phyloP scores from a whole-genome alignment of 768 basidiomycete species.

The Lactarius akahatsu region DNA sequence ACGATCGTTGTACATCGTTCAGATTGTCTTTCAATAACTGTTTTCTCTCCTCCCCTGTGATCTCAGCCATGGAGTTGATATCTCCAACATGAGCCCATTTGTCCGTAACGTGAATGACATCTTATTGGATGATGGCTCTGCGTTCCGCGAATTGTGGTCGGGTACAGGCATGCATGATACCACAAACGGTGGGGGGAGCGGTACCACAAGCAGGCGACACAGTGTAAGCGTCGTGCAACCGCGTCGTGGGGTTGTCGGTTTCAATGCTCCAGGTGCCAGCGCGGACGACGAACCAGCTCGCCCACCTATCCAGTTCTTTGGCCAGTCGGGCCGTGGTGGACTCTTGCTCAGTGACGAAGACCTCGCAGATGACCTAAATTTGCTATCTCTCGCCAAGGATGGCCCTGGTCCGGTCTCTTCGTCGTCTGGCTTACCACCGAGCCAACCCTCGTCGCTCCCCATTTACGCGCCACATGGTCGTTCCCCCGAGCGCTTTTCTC shows the following conservation, averaged over 20 bases:
- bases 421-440: constrained; percentile 49
- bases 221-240: constrained; percentile 84
- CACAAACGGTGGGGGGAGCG: constrained; percentile 68
- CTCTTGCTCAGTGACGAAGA: constrained; percentile 78
- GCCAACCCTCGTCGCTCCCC: constrained; percentile 73
- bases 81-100: constrained; percentile 83
- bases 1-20: constrained; percentile 56
- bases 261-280: constrained; percentile 57
- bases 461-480: constrained; percentile 70
- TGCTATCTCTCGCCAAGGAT: constrained; percentile 57
- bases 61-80: constrained; percentile 48
- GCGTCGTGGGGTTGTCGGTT: constrained; percentile 64
- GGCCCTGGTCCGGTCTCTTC: constrained; percentile 39
- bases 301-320: constrained; percentile 37
- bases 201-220: constrained; percentile 78
- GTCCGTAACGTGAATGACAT: constrained; percentile 82
- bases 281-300: constrained; percentile 42
- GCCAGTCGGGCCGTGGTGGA: constrained; percentile 49
- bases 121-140: constrained; percentile 68
- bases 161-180: constrained; percentile 64
- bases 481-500: constrained; percentile 50
- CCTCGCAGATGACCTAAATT: constrained; percentile 65
- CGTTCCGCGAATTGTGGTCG: constrained; percentile 73
- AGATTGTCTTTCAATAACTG: constrained; percentile 56
- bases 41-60: constrained; percentile 48